Evolutionary conservation across 2,329 filamentous ascomycete species (phyloP).

Genomic region (Stagonosporopsis vannaccii): DNA sequence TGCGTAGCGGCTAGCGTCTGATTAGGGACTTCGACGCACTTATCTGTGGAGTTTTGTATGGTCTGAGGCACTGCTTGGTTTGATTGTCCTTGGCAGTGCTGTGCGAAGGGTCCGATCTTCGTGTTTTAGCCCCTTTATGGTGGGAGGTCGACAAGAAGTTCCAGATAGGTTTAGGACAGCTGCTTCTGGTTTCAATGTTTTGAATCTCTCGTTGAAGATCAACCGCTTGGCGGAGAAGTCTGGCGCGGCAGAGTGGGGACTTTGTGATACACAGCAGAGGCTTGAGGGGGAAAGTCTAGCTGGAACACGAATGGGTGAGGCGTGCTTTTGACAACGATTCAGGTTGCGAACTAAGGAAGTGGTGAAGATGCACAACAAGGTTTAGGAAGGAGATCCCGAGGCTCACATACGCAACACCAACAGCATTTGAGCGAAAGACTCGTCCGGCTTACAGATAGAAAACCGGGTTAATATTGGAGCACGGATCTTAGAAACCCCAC

Average conservation of each 20-base stretch:
- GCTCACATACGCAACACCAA: slow-evolving; percentile 23
- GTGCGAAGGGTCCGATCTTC: slow-evolving; percentile 23
- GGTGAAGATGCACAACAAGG: slow-evolving; percentile 16
- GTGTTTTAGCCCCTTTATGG: slow-evolving; percentile 24
- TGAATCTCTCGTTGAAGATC: slow-evolving; percentile 32
- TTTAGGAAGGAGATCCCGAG: slow-evolving; percentile 27
- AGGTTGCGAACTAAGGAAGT: slow-evolving; percentile 8
- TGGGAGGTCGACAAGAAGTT: slow-evolving; percentile 18
- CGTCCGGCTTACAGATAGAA: slow-evolving; percentile 24
- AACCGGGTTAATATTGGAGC: slow-evolving; percentile 26
- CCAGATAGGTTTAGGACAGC: slow-evolving; percentile 31
- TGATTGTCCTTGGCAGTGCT: slow-evolving; percentile 34
- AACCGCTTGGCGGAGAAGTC: slow-evolving; percentile 33
- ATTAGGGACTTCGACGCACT: slow-evolving; percentile 29
- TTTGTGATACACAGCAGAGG: slow-evolving; percentile 24
- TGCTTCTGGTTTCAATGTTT: slow-evolving; percentile 35
- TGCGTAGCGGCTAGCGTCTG: slow-evolving; percentile 35
- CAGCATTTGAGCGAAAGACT: slow-evolving; percentile 19
- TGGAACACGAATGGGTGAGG: slow-evolving; percentile 18
- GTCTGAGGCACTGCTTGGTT: slow-evolving; percentile 29
- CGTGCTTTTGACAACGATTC: slow-evolving; percentile 16
- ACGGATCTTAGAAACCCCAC: slow-evolving; percentile 27
- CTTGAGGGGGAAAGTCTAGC: slow-evolving; percentile 18
- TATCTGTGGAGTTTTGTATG: slow-evolving; percentile 27
- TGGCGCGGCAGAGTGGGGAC: slow-evolving; percentile 43